Evolutionary conservation across 225 moss, liverwort and hornwort species (phyloP).

Genomic region (Thuidium tamariscinum): DNA sequence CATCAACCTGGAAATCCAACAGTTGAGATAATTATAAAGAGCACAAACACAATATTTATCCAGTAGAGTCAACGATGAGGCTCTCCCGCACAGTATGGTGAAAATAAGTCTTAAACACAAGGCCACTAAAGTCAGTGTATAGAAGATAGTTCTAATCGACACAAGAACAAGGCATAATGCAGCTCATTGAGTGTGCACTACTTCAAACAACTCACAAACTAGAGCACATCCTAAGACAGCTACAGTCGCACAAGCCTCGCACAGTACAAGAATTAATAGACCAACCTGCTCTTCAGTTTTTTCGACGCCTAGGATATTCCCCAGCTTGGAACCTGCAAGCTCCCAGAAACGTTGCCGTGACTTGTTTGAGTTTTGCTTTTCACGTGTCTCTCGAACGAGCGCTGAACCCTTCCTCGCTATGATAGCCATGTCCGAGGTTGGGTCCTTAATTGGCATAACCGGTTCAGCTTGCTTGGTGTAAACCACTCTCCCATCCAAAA

Average conservation of each 20-base stretch:
- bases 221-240: not conserved
- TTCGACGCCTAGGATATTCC: slow-evolving; percentile 86
- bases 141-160: not conserved
- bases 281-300: slow-evolving; percentile 78
- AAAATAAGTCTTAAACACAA: not conserved
- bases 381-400: slow-evolving; percentile 85
- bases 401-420: slow-evolving; percentile 96
- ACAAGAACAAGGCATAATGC: not conserved
- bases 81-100: not conserved
- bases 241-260: not conserved
- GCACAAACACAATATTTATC: not conserved
- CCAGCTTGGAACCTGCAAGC: slow-evolving; percentile 97
- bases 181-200: not conserved
- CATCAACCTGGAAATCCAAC: slow-evolving; percentile 54
- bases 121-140: not conserved
- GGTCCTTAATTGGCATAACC: slow-evolving; percentile 96
- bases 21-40: not conserved
- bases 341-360: slow-evolving; percentile 99
- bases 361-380: slow-evolving; percentile 89
- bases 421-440: slow-evolving; percentile 97
- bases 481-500: slow-evolving; percentile 92
- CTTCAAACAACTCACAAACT: not conserved
- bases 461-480: slow-evolving; percentile 96
- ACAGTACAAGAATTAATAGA: not conserved
- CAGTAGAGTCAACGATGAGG: not conserved